Evolutionary conservation across 306 rosid species (phyloP).

Genomic region (Hylodesmum podocarpum): DNA sequence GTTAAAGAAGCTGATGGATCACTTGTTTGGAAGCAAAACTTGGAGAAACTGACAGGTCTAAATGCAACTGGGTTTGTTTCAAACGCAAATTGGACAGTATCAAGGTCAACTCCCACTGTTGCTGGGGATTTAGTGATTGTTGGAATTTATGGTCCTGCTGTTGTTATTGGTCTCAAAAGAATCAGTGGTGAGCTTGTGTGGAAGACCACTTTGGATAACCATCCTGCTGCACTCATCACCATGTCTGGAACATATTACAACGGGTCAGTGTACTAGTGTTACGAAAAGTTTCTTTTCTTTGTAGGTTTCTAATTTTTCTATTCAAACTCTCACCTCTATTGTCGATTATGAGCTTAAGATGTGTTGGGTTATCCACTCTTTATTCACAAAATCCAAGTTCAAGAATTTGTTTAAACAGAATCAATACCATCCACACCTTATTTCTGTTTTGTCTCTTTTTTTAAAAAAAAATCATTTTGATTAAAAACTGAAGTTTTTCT

Average conservation of each 20-base stretch:
- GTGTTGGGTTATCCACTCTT: background rate
- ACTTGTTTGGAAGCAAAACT: slow-evolving; percentile 35
- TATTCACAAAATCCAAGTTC: background rate
- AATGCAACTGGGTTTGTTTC: slow-evolving; percentile 37
- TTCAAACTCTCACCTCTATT: background rate
- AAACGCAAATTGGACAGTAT: slow-evolving; percentile 43
- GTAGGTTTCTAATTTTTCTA: background rate
- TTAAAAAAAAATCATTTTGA: background rate
- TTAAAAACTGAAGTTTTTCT: background rate
- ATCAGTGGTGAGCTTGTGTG: slow-evolving; percentile 53
- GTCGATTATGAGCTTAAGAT: background rate
- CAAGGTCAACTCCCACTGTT: slow-evolving; percentile 60
- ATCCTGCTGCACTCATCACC: slow-evolving; percentile 43
- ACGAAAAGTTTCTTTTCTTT: background rate
- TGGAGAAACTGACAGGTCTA: slow-evolving; percentile 48
- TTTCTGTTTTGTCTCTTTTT: no score
- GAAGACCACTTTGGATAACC: slow-evolving; percentile 44
- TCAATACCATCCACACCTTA: no score
- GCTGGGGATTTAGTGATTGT: slow-evolving; percentile 29
- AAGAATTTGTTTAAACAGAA: background rate
- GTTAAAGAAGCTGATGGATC: slow-evolving; percentile 37
- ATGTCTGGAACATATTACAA: slow-evolving; percentile 68
- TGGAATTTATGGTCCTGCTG: slow-evolving; percentile 62
- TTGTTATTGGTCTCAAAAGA: slow-evolving; percentile 48
- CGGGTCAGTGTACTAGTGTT: slow-evolving; percentile 37